Percentiles rank a stretch among this genome's conserved stretches.
phyloP scores from a whole-genome alignment of 441 rosid species.

The Kokia cookei region DNA sequence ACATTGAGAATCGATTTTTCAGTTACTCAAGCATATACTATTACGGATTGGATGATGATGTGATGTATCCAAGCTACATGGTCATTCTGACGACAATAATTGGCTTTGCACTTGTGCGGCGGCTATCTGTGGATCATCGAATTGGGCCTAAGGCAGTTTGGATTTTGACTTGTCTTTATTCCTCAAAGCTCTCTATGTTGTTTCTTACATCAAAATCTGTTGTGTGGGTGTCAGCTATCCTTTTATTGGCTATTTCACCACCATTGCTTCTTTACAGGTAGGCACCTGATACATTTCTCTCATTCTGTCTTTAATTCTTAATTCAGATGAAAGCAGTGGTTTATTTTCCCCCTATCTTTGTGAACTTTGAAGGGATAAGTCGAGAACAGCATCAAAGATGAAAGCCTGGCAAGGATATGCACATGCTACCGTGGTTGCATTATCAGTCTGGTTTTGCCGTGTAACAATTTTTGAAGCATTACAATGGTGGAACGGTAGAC shows the following conservation, averaged over 20 bases:
- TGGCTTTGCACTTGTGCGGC: slow-evolving; percentile 85
- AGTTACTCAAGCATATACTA: slow-evolving; percentile 81
- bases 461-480: slow-evolving; percentile 95
- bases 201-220: slow-evolving; percentile 77
- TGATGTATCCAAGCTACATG: slow-evolving; percentile 99
- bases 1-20: slow-evolving; percentile 84
- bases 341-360: background rate
- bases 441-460: slow-evolving; percentile 95
- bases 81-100: slow-evolving; percentile 75
- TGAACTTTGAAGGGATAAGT: slow-evolving; percentile 59
- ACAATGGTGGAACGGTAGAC: slow-evolving; percentile 95
- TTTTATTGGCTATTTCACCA: slow-evolving; percentile 83
- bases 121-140: slow-evolving; percentile 66
- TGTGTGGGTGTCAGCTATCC: slow-evolving; percentile 85
- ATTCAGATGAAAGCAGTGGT: background rate
- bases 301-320: background rate
- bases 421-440: slow-evolving; percentile 79
- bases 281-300: slow-evolving; percentile 12
- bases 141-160: slow-evolving; percentile 81
- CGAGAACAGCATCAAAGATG: slow-evolving; percentile 82
- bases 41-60: slow-evolving; percentile 90
- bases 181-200: slow-evolving; percentile 88
- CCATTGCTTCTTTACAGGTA: slow-evolving; percentile 94
- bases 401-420: slow-evolving; percentile 96
- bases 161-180: slow-evolving; percentile 85